Percentiles rank a stretch among this genome's conserved stretches.
phyloP scores from a whole-genome alignment of 106 monocot species.

The Dendrobium huoshanense region DNA sequence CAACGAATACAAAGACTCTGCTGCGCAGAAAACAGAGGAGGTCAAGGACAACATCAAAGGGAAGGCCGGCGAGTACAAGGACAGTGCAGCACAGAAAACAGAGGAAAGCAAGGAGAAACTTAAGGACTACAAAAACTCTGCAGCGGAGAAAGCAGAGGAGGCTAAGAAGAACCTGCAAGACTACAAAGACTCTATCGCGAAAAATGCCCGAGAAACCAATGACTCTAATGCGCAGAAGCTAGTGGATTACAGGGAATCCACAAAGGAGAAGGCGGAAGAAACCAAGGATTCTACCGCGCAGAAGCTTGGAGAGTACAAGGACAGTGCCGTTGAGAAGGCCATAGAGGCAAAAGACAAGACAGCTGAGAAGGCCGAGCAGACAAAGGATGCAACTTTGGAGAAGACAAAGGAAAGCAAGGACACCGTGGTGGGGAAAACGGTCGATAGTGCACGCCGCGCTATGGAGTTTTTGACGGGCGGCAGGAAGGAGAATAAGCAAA shows the following conservation, averaged over 20 bases:
- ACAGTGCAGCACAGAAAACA: neutral
- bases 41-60: neutral
- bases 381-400: constrained; percentile 16
- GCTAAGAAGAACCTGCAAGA: constrained; percentile 7
- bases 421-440: constrained; percentile 8
- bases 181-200: constrained; percentile 15
- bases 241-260: constrained; percentile 10
- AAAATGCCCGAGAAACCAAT: constrained; percentile 13
- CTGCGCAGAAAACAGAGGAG: neutral
- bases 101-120: neutral
- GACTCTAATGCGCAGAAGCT: constrained; percentile 7
- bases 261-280: constrained; percentile 19
- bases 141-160: constrained; percentile 10
- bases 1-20: neutral
- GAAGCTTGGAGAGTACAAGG: constrained; percentile 29
- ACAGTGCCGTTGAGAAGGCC: constrained; percentile 12
- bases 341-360: constrained; percentile 14
- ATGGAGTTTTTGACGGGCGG: constrained; percentile 15
- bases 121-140: constrained; percentile 16
- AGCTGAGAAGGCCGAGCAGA: constrained; percentile 14
- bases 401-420: constrained; percentile 20
- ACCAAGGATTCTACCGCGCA: constrained; percentile 13
- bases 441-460: constrained; percentile 5
- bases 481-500: constrained; percentile 13
- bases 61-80: constrained; percentile 8